phyloP scores from a whole-genome alignment of 106 monocot genomes.

The Phalaenopsis aphrodite region DNA sequence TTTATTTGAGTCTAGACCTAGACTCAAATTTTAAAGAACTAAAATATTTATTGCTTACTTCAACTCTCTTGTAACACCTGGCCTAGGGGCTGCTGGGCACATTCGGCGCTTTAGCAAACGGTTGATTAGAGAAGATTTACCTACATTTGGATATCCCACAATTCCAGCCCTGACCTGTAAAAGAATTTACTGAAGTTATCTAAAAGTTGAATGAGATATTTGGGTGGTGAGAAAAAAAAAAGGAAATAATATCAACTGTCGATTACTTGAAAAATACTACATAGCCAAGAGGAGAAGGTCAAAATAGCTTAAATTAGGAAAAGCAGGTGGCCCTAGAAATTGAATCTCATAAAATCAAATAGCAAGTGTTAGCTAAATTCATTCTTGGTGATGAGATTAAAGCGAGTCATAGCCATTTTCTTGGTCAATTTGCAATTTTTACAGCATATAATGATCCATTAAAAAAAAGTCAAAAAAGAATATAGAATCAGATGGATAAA shows the following conservation, averaged over 20 bases:
- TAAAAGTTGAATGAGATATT: not conserved
- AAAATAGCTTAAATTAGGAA: too few relatives aligned
- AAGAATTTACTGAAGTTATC: not conserved
- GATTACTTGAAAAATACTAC: not conserved
- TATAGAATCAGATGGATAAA: too few relatives aligned
- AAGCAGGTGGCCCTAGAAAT: too few relatives aligned
- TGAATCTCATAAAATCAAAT: too few relatives aligned
- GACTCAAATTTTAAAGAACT: not conserved
- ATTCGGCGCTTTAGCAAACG: conserved; percentile 84
- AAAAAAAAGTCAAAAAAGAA: too few relatives aligned
- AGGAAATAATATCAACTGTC: not conserved
- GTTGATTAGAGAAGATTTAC: conserved; percentile 94
- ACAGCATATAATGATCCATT: too few relatives aligned
- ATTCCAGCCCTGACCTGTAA: conserved; percentile 91
- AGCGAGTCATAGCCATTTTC: too few relatives aligned
- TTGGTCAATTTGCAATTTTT: too few relatives aligned
- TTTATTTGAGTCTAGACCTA: too few relatives aligned
- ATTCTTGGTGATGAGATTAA: too few relatives aligned
- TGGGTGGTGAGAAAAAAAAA: not conserved
- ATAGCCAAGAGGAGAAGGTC: too few relatives aligned
- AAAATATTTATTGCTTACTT: conserved; percentile 31
- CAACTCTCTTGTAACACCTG: conserved; percentile 92
- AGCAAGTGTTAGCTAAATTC: too few relatives aligned
- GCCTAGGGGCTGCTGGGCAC: conserved; percentile 95
- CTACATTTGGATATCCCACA: conserved; percentile 98